Conservation (phyloP, 345 rosid species). For the Bruguiera sexangula region DNA sequence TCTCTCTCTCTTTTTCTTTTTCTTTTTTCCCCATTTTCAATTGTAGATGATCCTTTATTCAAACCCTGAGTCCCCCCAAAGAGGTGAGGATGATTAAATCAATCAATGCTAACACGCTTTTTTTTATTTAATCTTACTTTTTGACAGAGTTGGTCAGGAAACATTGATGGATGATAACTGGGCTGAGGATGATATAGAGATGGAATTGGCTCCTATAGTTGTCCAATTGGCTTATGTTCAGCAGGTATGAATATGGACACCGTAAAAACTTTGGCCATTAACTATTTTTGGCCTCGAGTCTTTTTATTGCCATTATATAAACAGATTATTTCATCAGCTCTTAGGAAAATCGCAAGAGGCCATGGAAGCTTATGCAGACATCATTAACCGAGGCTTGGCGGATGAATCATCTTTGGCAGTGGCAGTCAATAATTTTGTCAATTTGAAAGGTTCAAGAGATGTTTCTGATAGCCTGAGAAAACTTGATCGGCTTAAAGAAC, state of each 20-base stretch:
- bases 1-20: not conserved
- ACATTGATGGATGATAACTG: constrained; percentile 64
- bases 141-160: constrained; percentile 86
- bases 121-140: not conserved
- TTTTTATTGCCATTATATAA: constrained; percentile 18
- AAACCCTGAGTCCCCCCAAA: not conserved
- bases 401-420: constrained; percentile 88
- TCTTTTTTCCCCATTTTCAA: not conserved
- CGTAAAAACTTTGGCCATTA: not conserved
- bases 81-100: not conserved
- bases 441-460: constrained; percentile 79
- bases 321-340: constrained; percentile 48
- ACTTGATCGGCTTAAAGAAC: constrained; percentile 78
- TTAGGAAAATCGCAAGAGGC: constrained; percentile 69
- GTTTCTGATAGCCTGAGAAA: constrained; percentile 75
- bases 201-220: constrained; percentile 77
- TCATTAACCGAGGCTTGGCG: constrained; percentile 59
- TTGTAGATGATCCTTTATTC: not conserved
- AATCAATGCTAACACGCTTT: not conserved
- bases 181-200: constrained; percentile 80
- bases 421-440: constrained; percentile 76
- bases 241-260: constrained; percentile 48
- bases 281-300: not conserved
- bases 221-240: constrained; percentile 89
- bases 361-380: constrained; percentile 50